Conservation (phyloP, 2,329 filamentous ascomycete genomes). For the Fusarium oxysporum region DNA sequence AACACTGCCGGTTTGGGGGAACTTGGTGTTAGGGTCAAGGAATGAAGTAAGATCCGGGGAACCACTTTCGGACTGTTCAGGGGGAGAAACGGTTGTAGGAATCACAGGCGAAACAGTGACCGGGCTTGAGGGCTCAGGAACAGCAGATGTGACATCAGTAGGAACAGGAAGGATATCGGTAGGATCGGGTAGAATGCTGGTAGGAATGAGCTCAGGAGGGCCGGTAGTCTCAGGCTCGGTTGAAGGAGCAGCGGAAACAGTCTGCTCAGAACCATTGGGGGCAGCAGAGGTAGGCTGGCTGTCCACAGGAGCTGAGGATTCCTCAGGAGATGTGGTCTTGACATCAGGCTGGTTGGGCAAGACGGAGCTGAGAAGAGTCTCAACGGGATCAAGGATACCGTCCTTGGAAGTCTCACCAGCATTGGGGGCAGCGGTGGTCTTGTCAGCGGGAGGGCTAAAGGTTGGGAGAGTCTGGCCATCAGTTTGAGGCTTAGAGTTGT, state of each 20-base stretch:
- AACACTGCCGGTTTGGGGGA: constrained; percentile 7
- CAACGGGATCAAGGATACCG: constrained; percentile 42
- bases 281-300: constrained; percentile 19
- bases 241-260: constrained; percentile 20
- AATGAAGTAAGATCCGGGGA: constrained; percentile 22
- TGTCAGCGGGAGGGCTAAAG: constrained; percentile 8
- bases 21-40: constrained; percentile 27
- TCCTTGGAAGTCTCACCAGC: constrained; percentile 21
- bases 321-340: constrained; percentile 18
- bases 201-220: constrained; percentile 14
- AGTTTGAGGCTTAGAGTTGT: constrained; percentile 22
- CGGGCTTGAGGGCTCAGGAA: constrained; percentile 24
- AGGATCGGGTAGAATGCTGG: constrained; percentile 22
- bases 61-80: constrained; percentile 7
- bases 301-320: constrained; percentile 12
- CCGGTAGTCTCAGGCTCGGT: constrained; percentile 30
- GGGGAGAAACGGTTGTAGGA: constrained; percentile 9
- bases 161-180: constrained; percentile 13
- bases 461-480: constrained; percentile 23
- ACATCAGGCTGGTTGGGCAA: constrained; percentile 23
- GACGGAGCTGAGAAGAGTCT: constrained; percentile 34
- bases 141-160: constrained; percentile 16
- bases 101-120: constrained; percentile 23
- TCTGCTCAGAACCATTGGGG: constrained; percentile 19
- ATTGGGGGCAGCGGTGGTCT: constrained; percentile 22